phyloP scores from a whole-genome alignment of 495 filamentous ascomycete genomes.

The Chaetomidium leptoderma region DNA sequence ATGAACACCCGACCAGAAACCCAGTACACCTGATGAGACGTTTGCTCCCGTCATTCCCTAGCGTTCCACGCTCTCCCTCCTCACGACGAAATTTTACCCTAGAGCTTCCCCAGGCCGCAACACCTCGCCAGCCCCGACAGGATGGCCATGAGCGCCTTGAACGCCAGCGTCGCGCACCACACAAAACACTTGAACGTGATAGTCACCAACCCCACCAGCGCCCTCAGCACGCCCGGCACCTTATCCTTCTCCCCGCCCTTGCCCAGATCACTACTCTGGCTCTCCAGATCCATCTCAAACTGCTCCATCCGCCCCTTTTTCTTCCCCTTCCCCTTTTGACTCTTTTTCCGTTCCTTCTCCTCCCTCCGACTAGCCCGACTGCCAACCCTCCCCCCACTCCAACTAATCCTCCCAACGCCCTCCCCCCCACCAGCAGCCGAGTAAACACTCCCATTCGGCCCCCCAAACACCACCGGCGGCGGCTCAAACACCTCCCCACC shows the following conservation, averaged over 20 bases:
- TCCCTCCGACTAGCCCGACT: slow-evolving; percentile 22
- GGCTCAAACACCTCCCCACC: slow-evolving; percentile 48
- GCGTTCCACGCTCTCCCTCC: not conserved
- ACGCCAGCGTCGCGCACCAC: slow-evolving; percentile 43
- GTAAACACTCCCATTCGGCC: slow-evolving; percentile 15
- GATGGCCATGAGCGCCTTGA: slow-evolving; percentile 40
- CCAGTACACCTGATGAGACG: not conserved
- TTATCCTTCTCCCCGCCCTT: slow-evolving; percentile 37
- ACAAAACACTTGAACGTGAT: slow-evolving; percentile 45
- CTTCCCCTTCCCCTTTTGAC: slow-evolving; percentile 21
- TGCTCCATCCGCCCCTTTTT: slow-evolving; percentile 42
- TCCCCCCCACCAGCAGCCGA: not conserved
- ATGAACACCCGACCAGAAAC: slow-evolving; percentile 15
- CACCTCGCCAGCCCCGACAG: slow-evolving; percentile 39
- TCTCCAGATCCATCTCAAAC: slow-evolving; percentile 55
- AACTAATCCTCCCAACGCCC: slow-evolving; percentile 17
- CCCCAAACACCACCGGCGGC: slow-evolving; percentile 38
- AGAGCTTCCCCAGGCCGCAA: slow-evolving; percentile 38
- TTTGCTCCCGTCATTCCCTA: not conserved
- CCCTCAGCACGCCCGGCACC: slow-evolving; percentile 37
- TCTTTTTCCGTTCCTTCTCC: slow-evolving; percentile 18
- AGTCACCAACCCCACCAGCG: slow-evolving; percentile 37
- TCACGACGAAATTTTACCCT: not conserved
- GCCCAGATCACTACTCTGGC: slow-evolving; percentile 46
- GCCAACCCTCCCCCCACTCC: slow-evolving; percentile 28